Base-by-base conservation (phyloP, 192 early-diverging fungal species). In the Fimicolochytrium jonesii region DNA sequence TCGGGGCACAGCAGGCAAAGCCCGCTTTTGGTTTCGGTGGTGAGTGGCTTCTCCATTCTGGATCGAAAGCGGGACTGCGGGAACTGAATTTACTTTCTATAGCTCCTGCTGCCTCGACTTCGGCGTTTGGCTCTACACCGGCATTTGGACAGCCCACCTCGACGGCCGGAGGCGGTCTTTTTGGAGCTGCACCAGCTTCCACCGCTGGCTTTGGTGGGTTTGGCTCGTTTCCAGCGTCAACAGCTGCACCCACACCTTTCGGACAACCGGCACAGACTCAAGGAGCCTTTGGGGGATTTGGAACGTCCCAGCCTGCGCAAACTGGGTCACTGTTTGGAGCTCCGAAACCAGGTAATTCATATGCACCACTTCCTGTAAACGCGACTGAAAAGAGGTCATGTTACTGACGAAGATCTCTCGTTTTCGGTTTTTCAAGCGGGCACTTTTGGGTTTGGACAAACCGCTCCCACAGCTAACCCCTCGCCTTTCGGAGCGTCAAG, bases 1-100 rank as follows among this genome's bases (percentile, higher is more conserved):
- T 44, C 29, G 47, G 44, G 6, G 43, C 22, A 15, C 48, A 23
- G 6, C 48, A 50, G 23, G 48, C 48, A 9, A 50, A 60, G 43
- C 59, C 67, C 22, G 67, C 51, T 10, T 69, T 63, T 56, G 67
- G 67, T 48, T 61, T 63, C 53, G 67, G 67, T 37, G 51, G n/a
- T n/a, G n/a, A n/a, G n/a, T n/a, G n/a, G n/a, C n/a, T n/a, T n/a
- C n/a, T n/a, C n/a, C n/a, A n/a, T n/a, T n/a, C n/a, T n/a, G n/a
- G n/a, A n/a, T n/a, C n/a, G n/a, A n/a, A n/a, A n/a, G n/a, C n/a
- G n/a, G n/a, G n/a, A n/a, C n/a, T n/a, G n/a, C n/a, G n/a, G n/a
- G n/a, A n/a, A n/a, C n/a, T n/a, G n/a, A n/a, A n/a, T n/a, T n/a
- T n/a, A n/a, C n/a, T n/a, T n/a, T n/a, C n/a, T n/a, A n/a, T n/a